These are phyloP conservation scores for Umbelopsis ramanniana DNA, from an alignment of 192 early-diverging fungal species.

Conservation along the genomic window DNA sequence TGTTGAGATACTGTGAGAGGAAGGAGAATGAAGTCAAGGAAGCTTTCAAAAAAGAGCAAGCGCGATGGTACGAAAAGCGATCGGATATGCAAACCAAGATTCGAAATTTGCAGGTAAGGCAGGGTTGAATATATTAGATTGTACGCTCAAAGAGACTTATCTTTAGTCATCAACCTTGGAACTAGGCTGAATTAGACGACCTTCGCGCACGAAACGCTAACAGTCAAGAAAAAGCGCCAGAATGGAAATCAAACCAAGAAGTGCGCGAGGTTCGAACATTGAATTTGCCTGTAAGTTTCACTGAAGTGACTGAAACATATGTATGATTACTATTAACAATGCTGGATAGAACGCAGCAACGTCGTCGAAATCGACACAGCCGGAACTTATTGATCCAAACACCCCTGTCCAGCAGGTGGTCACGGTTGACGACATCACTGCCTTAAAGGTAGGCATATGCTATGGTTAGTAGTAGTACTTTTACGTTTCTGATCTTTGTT, in stretches of 20 bases:
- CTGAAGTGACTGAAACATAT: neutral
- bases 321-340: no score
- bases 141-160: neutral
- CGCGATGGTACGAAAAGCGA: constrained; percentile 2
- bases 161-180: neutral
- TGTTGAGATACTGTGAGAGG: constrained; percentile 6
- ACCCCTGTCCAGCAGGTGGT: neutral
- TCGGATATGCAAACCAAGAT: constrained; percentile 8
- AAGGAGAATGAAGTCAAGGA: constrained; percentile 1
- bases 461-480: neutral
- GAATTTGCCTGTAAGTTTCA: neutral
- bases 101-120: neutral
- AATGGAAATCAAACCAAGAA: constrained; percentile 12
- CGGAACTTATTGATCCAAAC: no score
- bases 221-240: neutral
- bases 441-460: neutral
- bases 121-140: neutral
- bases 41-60: neutral
- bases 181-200: neutral
- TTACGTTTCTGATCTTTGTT: neutral
- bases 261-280: neutral
- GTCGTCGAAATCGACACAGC: no score
- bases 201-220: neutral
- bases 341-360: no score
- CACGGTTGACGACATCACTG: neutral